phyloP scores from a whole-genome alignment of 1,284 basidiomycete genomes.

The Papiliotrema fonsecae region DNA sequence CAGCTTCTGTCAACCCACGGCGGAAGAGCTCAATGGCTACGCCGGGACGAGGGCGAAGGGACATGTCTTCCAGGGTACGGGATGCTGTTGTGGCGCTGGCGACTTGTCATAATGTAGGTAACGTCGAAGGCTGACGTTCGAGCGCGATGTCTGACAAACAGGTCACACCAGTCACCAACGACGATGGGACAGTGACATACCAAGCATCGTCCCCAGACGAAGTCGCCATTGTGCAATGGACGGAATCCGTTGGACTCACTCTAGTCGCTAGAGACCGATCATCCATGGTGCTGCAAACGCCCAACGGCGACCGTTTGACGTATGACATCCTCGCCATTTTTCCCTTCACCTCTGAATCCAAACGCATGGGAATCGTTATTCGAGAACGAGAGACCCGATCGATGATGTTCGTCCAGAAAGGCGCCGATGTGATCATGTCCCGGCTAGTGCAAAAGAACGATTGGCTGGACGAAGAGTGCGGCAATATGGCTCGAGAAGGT shows the following conservation, averaged over 20 bases:
- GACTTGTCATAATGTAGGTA: slow-evolving; percentile 86
- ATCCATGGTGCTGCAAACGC: slow-evolving; percentile 70
- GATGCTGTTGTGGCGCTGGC: slow-evolving; percentile 92
- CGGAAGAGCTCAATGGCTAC: slow-evolving; percentile 34
- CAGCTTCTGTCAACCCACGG: slow-evolving; percentile 3
- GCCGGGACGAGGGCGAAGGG: slow-evolving; percentile 68
- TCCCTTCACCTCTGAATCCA: slow-evolving; percentile 97
- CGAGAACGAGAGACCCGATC: slow-evolving; percentile 70
- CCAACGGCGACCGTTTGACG: slow-evolving; percentile 58
- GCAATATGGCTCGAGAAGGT: slow-evolving; percentile 97
- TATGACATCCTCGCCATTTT: slow-evolving; percentile 93
- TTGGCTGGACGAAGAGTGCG: slow-evolving; percentile 98
- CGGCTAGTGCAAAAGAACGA: slow-evolving; percentile 93
- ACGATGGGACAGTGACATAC: slow-evolving; percentile 89
- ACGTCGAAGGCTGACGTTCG: not conserved
- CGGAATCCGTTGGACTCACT: slow-evolving; percentile 85
- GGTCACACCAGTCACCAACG: slow-evolving; percentile 93
- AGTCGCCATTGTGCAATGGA: slow-evolving; percentile 98
- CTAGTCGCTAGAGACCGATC: slow-evolving; percentile 84
- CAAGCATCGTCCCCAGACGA: slow-evolving; percentile 99
- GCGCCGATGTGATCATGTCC: slow-evolving; percentile 96
- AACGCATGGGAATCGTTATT: slow-evolving; percentile 97
- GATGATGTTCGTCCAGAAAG: slow-evolving; percentile 89
- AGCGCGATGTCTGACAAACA: slow-evolving; percentile 35
- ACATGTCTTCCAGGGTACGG: slow-evolving; percentile 90